Conservation (phyloP, 305 asterid genomes). For the Rubia peregrina region DNA sequence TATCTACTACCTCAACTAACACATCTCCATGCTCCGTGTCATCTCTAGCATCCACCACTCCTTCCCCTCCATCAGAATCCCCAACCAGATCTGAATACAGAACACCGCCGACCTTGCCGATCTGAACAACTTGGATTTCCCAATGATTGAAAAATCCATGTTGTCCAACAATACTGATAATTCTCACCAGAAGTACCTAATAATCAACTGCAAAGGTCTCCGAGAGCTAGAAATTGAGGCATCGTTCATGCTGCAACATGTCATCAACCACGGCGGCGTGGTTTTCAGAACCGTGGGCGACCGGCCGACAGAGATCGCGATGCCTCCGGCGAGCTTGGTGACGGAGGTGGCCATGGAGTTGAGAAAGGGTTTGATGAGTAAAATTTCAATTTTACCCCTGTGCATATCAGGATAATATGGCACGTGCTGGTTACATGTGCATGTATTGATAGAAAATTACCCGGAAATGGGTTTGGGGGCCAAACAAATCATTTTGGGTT, state of each 20-base stretch:
- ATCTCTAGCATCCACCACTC: slow-evolving; percentile 25
- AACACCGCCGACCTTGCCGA: slow-evolving; percentile 17
- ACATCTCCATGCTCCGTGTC: slow-evolving; percentile 66
- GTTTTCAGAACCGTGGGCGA: slow-evolving; percentile 35
- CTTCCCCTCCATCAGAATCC: too few species aligned
- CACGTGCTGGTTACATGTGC: too few species aligned
- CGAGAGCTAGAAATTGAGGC: slow-evolving; percentile 25
- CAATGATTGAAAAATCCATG: slow-evolving; percentile 70
- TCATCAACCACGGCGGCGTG: slow-evolving; percentile 89
- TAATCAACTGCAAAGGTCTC: slow-evolving; percentile 52
- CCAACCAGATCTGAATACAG: slow-evolving; percentile 22
- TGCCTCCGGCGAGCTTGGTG: slow-evolving; percentile 81
- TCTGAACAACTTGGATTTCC: slow-evolving; percentile 30
- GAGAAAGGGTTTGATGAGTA: slow-evolving; percentile 38
- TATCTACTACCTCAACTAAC: slow-evolving; percentile 52
- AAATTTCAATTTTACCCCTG: too few species aligned
- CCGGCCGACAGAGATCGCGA: slow-evolving; percentile 37
- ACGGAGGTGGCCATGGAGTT: slow-evolving; percentile 49
- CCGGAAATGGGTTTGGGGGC: too few species aligned
- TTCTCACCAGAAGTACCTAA: slow-evolving; percentile 68
- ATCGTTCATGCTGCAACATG: slow-evolving; percentile 76
- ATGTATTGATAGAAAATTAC: too few species aligned
- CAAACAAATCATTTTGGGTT: too few species aligned
- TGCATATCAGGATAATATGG: too few species aligned
- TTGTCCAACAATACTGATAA: slow-evolving; percentile 49